Percentiles rank a stretch among this genome's conserved stretches.
Evolutionary conservation across 139 green algal species (phyloP).

Genomic region (Spirogloea muscicola): DNA sequence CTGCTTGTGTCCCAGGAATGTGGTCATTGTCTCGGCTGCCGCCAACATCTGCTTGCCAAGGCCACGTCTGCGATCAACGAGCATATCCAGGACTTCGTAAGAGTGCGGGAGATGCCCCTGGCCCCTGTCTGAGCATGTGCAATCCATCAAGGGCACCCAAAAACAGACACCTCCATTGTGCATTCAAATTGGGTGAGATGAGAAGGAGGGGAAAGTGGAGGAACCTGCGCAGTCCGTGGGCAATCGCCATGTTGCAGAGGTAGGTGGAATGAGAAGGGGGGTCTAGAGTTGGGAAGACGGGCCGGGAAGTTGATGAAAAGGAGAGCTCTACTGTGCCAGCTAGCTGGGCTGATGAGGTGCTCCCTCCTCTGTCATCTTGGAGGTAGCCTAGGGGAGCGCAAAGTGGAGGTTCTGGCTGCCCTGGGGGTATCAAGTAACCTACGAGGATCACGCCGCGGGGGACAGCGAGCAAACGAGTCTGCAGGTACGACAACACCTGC

Average conservation of each 20-base stretch:
- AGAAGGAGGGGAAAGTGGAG: neutral
- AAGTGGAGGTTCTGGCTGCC: no score
- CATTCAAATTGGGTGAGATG: neutral
- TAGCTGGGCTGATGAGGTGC: no score
- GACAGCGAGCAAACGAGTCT: constrained; percentile 3
- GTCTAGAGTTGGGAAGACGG: constrained; percentile 36
- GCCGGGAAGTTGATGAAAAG: constrained; percentile 6
- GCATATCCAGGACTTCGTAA: no score
- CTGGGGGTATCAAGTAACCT: no score
- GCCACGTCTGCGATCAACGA: constrained; percentile 1
- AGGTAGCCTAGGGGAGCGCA: no score
- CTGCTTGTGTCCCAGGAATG: neutral
- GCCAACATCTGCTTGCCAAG: constrained; percentile 11
- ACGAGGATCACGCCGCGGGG: constrained; percentile 22
- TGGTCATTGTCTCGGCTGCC: constrained; percentile 18
- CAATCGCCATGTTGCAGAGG: constrained; percentile 48
- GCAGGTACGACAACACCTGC: constrained; percentile 22
- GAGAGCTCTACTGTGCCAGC: constrained; percentile 40
- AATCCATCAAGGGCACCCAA: neutral
- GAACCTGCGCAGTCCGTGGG: constrained; percentile 2
- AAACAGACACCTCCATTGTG: constrained; percentile 4
- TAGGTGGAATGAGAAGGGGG: constrained; percentile 35
- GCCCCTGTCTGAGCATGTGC: no score
- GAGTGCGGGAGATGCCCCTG: neutral
- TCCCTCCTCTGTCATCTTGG: no score